Conservation (phyloP, 352 stramenopile species). For the Phytophthora aleatoria region DNA sequence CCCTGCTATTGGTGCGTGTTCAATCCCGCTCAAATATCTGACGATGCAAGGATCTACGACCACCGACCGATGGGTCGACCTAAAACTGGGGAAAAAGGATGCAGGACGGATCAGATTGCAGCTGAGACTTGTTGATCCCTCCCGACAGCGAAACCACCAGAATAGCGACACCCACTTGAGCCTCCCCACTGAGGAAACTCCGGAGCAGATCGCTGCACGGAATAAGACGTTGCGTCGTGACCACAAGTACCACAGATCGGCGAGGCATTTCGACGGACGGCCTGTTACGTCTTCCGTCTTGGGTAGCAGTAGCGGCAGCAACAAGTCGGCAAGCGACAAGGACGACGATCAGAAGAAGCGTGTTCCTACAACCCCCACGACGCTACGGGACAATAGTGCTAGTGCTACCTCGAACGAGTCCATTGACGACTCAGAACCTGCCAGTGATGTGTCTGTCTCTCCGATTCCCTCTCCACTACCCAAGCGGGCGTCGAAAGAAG, state of each 20-base stretch:
- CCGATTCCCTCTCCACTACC: constrained; percentile 26
- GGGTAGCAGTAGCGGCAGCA: constrained; percentile 31
- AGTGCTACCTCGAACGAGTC: constrained; percentile 50
- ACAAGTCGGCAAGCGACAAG: constrained; percentile 26
- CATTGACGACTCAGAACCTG: constrained; percentile 43
- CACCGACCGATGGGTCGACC: constrained; percentile 63
- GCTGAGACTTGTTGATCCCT: constrained; percentile 52
- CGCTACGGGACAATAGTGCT: constrained; percentile 33
- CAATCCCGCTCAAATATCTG: constrained; percentile 52
- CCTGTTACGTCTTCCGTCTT: constrained; percentile 17
- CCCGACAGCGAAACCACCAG: constrained; percentile 15
- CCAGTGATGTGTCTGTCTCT: constrained; percentile 39
- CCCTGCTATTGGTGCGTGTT: constrained; percentile 54
- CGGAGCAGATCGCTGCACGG: constrained; percentile 28
- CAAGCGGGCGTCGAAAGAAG: constrained; percentile 35
- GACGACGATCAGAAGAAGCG: constrained; percentile 29
- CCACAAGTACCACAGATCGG: constrained; percentile 46
- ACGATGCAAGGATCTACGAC: constrained; percentile 38
- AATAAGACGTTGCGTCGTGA: constrained; percentile 30
- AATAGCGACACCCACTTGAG: constrained; percentile 40
- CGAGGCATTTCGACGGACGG: constrained; percentile 31
- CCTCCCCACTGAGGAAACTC: constrained; percentile 29
- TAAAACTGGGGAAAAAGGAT: constrained; percentile 57
- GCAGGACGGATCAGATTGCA: constrained; percentile 71
- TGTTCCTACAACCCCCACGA: constrained; percentile 7